Evolutionary conservation across 768 basidiomycete genomes (phyloP).

Genomic region (Chlorophyllum brunneum): DNA sequence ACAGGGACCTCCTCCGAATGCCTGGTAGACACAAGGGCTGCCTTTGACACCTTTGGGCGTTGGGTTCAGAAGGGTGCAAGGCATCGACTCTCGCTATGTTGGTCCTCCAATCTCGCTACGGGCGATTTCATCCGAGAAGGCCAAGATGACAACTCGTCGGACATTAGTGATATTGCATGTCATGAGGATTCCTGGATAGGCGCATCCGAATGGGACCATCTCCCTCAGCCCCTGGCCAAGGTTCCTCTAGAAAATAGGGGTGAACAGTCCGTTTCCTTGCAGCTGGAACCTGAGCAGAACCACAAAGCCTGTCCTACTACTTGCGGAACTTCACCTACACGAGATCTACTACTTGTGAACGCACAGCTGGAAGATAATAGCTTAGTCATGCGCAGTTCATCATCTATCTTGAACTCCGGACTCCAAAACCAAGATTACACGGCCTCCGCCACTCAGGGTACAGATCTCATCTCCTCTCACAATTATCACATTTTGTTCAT

Average conservation of each 20-base stretch:
- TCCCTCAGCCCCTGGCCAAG: background rate
- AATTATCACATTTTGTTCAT: conserved; percentile 1
- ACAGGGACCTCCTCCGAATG: background rate
- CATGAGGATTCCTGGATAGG: conserved; percentile 6
- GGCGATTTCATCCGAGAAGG: conserved; percentile 1
- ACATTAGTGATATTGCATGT: background rate
- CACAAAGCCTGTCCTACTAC: background rate
- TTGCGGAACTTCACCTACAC: background rate
- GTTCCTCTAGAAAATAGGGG: background rate
- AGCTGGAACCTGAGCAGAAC: background rate
- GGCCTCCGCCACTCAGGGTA: conserved; percentile 2
- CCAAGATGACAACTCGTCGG: background rate
- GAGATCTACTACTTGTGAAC: background rate
- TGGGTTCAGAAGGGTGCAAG: background rate
- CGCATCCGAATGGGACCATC: background rate
- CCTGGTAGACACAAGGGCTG: background rate
- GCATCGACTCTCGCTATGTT: background rate
- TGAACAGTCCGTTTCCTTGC: background rate
- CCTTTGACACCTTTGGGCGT: background rate
- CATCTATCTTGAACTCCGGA: background rate
- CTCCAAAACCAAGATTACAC: background rate
- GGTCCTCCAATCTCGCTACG: background rate
- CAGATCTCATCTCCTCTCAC: conserved; percentile 1
- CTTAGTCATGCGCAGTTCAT: background rate
- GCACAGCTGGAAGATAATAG: background rate